Base-by-base conservation (phyloP, 495 filamentous ascomycete genomes). In the Chaetomium cochliodes region DNA sequence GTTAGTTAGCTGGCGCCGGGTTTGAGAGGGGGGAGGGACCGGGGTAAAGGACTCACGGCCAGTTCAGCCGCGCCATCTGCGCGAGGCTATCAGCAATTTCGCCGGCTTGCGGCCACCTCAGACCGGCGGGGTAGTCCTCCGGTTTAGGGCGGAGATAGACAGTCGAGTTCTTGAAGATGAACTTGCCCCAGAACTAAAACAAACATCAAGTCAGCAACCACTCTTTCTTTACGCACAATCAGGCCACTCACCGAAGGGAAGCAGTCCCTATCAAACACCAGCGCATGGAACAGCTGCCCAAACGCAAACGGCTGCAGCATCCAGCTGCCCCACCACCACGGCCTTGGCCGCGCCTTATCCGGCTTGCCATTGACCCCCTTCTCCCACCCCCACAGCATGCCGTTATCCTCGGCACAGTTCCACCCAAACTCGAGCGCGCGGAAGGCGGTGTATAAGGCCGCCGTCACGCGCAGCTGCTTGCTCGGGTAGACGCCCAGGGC, bases 251-350 rank as follows among this genome's bases (percentile, higher is more conserved):
- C 75, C 46, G 68, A 80, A 0, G 93, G 93, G 65, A 93, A 91
- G 72, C 88, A 91, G 70, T 97, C 93, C 56, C 90, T 84, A 73
- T 98, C 93, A 79, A 97, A 98, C 33, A 97, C 85, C 75, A 92
- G 90, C 2, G 93, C 88, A 75, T 97, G 92, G 58, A 97, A 80
- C 58, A 98, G 81, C 78, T 98, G 94, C 39, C 92, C 94, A 71
- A 87, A 91, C 15, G 92, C 88, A n/a, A 96, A 71, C 0, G 94
- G 94, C 83, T 97, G 93, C 70, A 98, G 78, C 82, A 98, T 80
- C 93, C 93, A 98, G 72, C 92, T 96, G 25, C 93, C 94, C 81
- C 92, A 93, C 94, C 94, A 98, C 86, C 84, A 84, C 8, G 92
- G 90, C 65, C 84, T 79, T 59, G 76, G 70, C 63, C 76, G 71